phyloP scores from a whole-genome alignment of 2,329 filamentous ascomycete species.

The Colletotrichum falcatum region DNA sequence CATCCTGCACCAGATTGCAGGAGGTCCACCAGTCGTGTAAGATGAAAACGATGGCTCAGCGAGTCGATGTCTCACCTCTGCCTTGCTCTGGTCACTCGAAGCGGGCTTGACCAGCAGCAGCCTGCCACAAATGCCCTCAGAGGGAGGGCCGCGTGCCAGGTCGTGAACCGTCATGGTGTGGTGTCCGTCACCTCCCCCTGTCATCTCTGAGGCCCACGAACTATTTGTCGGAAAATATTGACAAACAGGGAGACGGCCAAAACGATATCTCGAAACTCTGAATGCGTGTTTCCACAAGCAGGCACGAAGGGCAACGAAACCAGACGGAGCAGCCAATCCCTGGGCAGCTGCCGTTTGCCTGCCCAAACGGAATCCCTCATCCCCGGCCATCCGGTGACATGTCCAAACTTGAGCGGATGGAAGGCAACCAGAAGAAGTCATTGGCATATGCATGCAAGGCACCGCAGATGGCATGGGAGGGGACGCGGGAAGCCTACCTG shows the following conservation, averaged over 20 bases:
- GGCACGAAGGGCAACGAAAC: conserved; percentile 12
- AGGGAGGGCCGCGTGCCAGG: conserved; percentile 57
- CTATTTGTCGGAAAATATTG: conserved; percentile 24
- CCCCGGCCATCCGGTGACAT: conserved; percentile 34
- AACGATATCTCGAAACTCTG: conserved; percentile 28
- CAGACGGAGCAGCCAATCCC: conserved; percentile 27
- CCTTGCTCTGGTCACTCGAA: conserved; percentile 52
- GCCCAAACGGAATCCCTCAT: conserved; percentile 21
- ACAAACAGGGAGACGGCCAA: conserved; percentile 30
- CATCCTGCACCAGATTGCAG: conserved; percentile 54
- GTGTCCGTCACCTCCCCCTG: conserved; percentile 36
- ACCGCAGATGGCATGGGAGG: conserved; percentile 31
- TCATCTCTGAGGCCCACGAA: conserved; percentile 26
- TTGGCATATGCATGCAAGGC: conserved; percentile 36
- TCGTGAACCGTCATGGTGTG: conserved; percentile 49
- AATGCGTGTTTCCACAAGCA: conserved; percentile 33
- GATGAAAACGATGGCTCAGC: conserved; percentile 56
- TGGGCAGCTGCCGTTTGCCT: conserved; percentile 10
- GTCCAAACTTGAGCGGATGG: conserved; percentile 39
- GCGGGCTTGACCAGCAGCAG: conserved; percentile 46
- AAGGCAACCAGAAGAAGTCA: conserved; percentile 22
- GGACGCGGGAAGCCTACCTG: conserved; percentile 36
- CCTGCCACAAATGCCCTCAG: conserved; percentile 53
- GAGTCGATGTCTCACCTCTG: conserved; percentile 61
- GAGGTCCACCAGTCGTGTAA: conserved; percentile 55